Base-by-base conservation (phyloP, 352 stramenopile species). In the Phytophthora uliginosa region DNA sequence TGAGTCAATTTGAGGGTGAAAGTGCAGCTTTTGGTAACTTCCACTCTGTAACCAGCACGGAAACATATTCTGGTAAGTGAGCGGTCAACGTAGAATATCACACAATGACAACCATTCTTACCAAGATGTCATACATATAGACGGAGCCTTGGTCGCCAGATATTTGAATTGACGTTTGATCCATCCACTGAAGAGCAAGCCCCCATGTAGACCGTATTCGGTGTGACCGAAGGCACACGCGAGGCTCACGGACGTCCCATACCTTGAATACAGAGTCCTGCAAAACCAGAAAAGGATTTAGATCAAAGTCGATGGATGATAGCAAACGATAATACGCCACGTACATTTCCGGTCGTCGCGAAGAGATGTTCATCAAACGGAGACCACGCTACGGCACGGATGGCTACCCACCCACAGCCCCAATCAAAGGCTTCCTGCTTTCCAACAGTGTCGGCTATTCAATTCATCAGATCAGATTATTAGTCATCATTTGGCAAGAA, bases 301-400 rank as follows among this genome's bases (percentile, higher is more conserved):
- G 36, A 31, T 31, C 28, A 31, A 31, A 31, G 28, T 31, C n/a
- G 22, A 45, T 34, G n/a, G 28, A 63, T 12, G 28, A 45, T 38
- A 28, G 50, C 34, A 8, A 24, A 58, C 8, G 38, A 53, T 65
- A 17, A 22, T 31, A 60, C 48, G n/a, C 10, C 36, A 48, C 81
- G 28, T 83, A 95, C 90, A 74, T 97, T 95, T 53, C 90, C 90
- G n/a, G 89, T 95, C 4, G 87, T 89, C 7, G 84, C 88, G 53
- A 97, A 97, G n/a, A 97, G 67, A 63, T 93, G 81, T 22, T 93
- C 83, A 57, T 95, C 90, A 62, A 92, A 94, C 5, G 90, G 88
- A 31, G 87, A 95, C 90, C 90, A 97, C 10, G 77, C 74, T 24
- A 97, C 83, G 1, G 86, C 85, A 56, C 90, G 88, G 12, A 97